These are phyloP conservation scores for Aspergillus caelatus DNA, from an alignment of 2,329 filamentous ascomycete genomes.

Conservation along the genomic window DNA sequence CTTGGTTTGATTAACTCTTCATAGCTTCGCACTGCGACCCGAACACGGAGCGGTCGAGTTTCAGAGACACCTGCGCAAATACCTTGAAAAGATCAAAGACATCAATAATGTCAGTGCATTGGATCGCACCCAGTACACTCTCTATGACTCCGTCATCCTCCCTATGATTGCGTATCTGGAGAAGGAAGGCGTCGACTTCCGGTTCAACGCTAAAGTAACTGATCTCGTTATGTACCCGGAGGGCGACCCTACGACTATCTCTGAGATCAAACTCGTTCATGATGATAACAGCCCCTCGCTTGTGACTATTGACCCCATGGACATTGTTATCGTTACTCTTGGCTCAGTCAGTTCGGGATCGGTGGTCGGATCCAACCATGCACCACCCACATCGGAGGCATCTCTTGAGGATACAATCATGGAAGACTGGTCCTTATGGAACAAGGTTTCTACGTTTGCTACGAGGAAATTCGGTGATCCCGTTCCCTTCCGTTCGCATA, in stretches of 20 bases:
- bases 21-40: slow-evolving; percentile 19
- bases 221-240: slow-evolving; percentile 24
- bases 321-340: slow-evolving; percentile 44
- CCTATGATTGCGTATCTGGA: slow-evolving; percentile 28
- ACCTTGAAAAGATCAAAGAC: slow-evolving; percentile 25
- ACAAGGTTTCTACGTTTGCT: slow-evolving; percentile 33
- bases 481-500: slow-evolving; percentile 35
- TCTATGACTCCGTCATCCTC: slow-evolving; percentile 29
- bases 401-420: slow-evolving; percentile 24
- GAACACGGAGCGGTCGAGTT: slow-evolving; percentile 29
- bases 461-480: slow-evolving; percentile 39
- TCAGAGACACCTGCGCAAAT: slow-evolving; percentile 25
- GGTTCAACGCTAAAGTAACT: slow-evolving; percentile 25
- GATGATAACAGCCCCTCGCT: slow-evolving; percentile 22
- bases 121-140: slow-evolving; percentile 28
- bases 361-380: slow-evolving; percentile 35
- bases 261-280: slow-evolving; percentile 28
- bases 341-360: slow-evolving; percentile 42
- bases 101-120: slow-evolving; percentile 24
- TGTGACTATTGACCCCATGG: slow-evolving; percentile 32
- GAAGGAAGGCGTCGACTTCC: slow-evolving; percentile 30
- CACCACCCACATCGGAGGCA: slow-evolving; percentile 16
- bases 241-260: slow-evolving; percentile 31
- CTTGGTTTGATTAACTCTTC: not conserved
- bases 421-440: slow-evolving; percentile 43